Evolutionary conservation across 371 early-diverging fungal genomes (phyloP).

Genomic region (Mortierella sp.): DNA sequence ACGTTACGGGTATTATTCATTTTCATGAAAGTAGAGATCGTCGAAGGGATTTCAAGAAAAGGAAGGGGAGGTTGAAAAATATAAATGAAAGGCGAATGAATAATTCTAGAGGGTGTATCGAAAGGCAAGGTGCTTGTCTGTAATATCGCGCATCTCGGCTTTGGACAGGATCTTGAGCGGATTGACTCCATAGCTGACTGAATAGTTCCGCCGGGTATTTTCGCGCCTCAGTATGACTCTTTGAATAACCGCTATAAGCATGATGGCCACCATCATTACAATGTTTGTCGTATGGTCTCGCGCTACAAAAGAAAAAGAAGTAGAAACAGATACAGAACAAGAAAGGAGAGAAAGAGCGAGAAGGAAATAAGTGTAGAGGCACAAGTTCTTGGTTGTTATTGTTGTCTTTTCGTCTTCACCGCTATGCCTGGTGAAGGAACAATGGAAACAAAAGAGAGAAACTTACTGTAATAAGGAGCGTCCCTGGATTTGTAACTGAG

Average conservation of each 20-base stretch:
- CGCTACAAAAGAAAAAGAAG: neutral
- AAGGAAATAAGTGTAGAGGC: neutral
- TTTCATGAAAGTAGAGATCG: too few relatives aligned
- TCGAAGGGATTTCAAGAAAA: neutral
- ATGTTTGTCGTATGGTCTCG: conserved; percentile 35
- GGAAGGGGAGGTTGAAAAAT: too few relatives aligned
- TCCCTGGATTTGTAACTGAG: conserved; percentile 26
- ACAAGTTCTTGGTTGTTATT: neutral
- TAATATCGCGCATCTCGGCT: conserved; percentile 40
- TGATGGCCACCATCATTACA: neutral
- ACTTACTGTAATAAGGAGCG: conserved; percentile 30
- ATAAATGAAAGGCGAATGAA: neutral
- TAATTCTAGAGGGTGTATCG: conserved; percentile 36
- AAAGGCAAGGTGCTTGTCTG: conserved; percentile 43
- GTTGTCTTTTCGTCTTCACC: neutral
- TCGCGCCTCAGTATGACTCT: conserved; percentile 34
- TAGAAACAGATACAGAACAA: neutral
- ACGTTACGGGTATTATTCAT: too few relatives aligned
- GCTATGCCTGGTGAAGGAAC: neutral
- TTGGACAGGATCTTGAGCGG: conserved; percentile 38
- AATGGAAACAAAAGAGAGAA: neutral
- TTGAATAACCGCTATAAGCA: conserved; percentile 17
- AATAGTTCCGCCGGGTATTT: conserved; percentile 43
- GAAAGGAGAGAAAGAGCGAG: neutral
- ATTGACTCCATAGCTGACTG: conserved; percentile 47